phyloP scores from a whole-genome alignment of 1,284 basidiomycete species.

The Wallemia ichthyophaga region DNA sequence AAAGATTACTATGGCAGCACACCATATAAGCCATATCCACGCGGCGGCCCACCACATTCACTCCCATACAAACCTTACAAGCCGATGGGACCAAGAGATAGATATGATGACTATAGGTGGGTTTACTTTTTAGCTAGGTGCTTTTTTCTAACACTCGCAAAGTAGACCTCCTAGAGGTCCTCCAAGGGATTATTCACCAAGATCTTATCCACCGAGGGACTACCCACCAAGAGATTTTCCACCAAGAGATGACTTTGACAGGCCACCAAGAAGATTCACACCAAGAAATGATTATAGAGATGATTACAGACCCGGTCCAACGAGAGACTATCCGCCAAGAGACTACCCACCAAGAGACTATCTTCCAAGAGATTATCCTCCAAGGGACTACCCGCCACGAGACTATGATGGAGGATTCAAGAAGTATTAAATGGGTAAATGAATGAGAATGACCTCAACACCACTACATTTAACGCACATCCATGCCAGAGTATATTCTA shows the following conservation, averaged over 20 bases:
- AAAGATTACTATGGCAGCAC: constrained; percentile 7
- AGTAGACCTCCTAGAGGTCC: too few species aligned
- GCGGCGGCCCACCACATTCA: too few species aligned
- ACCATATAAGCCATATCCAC: background rate
- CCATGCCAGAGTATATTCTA: too few species aligned
- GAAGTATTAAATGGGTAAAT: background rate
- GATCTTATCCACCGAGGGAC: background rate
- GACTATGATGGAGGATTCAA: background rate
- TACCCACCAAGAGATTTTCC: background rate
- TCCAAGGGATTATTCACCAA: background rate
- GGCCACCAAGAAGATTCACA: background rate
- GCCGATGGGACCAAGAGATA: background rate
- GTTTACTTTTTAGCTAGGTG: background rate
- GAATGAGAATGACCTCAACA: too few species aligned
- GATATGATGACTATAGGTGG: background rate
- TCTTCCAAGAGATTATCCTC: too few species aligned
- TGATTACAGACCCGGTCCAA: background rate
- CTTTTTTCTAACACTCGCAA: too few species aligned
- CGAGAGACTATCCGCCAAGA: background rate
- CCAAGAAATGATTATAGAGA: background rate
- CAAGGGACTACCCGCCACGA: background rate
- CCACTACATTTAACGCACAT: too few species aligned
- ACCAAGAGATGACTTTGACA: background rate
- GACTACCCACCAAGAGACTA: too few species aligned
- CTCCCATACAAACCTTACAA: background rate